These are phyloP conservation scores for Neoboletus magnificus DNA, from an alignment of 768 basidiomycete genomes.

Conservation along the genomic window DNA sequence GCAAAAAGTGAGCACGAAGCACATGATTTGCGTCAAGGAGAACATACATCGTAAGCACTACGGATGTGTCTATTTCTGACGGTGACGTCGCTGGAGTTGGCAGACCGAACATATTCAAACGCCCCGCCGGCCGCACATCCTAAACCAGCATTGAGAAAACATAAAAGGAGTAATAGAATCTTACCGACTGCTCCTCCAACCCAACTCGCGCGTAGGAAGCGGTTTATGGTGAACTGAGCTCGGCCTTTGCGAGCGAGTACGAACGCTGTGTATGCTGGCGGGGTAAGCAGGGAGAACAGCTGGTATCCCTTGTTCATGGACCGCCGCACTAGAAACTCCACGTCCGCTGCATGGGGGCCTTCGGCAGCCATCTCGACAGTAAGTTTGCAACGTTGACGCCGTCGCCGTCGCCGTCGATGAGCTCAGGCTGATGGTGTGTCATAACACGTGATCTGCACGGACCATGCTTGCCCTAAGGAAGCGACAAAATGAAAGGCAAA, in stretches of 20 bases:
- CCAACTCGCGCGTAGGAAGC: conserved; percentile 70
- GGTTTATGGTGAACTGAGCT: conserved; percentile 54
- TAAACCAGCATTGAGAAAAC: conserved; percentile 4
- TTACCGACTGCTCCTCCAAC: conserved; percentile 56
- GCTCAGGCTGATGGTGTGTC: neutral
- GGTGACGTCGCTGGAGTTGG: conserved; percentile 47
- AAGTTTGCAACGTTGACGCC: neutral
- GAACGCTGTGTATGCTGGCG: conserved; percentile 57
- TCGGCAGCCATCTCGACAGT: conserved; percentile 16
- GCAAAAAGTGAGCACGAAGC: conserved; percentile 1
- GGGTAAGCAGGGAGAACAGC: conserved; percentile 56
- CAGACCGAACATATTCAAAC: conserved; percentile 59
- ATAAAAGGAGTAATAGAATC: neutral
- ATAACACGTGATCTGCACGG: conserved; percentile 31
- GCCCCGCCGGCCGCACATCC: conserved; percentile 48
- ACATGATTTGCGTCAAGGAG: neutral
- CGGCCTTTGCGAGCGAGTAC: conserved; percentile 54
- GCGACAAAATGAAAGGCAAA: conserved; percentile 6
- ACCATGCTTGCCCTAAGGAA: conserved; percentile 31
- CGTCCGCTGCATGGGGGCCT: conserved; percentile 46
- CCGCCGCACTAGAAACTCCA: conserved; percentile 63
- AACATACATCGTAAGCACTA: conserved; percentile 56
- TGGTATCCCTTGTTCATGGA: conserved; percentile 69
- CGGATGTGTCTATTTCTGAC: conserved; percentile 49
- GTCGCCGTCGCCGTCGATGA: conserved; percentile 5